Conservation (phyloP, 345 rosid species). For the Eucalyptus sp. region DNA sequence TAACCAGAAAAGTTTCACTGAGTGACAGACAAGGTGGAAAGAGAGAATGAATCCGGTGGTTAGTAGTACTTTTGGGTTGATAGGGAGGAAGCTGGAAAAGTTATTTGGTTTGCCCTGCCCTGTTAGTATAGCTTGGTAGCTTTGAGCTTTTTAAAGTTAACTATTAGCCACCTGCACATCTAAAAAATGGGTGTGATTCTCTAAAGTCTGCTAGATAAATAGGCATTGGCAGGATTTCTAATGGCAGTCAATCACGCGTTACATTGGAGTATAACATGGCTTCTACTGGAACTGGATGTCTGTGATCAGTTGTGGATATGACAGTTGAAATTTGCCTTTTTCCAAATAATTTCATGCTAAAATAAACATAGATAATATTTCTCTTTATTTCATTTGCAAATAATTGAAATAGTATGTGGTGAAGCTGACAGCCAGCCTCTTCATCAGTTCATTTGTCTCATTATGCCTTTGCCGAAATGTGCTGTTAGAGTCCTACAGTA, state of each 20-base stretch:
- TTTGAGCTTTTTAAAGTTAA: background rate
- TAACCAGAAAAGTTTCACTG: background rate
- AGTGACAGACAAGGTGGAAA: background rate
- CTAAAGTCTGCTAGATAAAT: background rate
- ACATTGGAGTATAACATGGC: background rate
- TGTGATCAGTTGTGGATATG: background rate
- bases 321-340: background rate
- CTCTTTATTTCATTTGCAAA: background rate
- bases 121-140: background rate
- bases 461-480: background rate
- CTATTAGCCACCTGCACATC: background rate
- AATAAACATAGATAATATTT: background rate
- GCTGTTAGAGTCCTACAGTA: background rate
- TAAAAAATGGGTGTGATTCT: background rate
- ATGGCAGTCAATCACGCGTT: background rate
- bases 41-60: background rate
- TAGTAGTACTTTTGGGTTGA: background rate
- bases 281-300: background rate
- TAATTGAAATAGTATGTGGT: background rate
- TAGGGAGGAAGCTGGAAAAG: background rate
- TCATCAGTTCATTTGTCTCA: background rate
- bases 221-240: background rate
- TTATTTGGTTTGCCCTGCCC: background rate
- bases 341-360: background rate
- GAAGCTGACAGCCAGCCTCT: background rate